These are phyloP conservation scores for Fistulina hepatica DNA, from an alignment of 1,284 basidiomycete species.

Conservation along the genomic window DNA sequence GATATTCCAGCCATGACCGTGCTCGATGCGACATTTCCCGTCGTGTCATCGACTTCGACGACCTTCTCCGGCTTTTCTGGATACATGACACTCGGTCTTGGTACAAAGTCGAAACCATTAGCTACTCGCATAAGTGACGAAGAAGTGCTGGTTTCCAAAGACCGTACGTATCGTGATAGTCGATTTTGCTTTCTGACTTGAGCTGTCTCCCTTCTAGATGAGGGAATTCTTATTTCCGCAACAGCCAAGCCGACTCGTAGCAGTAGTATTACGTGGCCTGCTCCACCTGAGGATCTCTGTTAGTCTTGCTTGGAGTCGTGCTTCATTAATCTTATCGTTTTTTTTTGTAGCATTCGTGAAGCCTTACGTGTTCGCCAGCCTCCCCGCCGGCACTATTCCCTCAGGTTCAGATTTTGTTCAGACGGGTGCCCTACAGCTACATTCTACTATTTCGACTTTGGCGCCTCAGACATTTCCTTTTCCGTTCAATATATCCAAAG, in stretches of 20 bases:
- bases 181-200: neutral
- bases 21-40: conserved; percentile 45
- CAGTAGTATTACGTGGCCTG: conserved; percentile 64
- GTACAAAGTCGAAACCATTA: conserved; percentile 60
- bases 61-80: conserved; percentile 69
- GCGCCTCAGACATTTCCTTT: conserved; percentile 57
- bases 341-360: conserved; percentile 66
- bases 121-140: conserved; percentile 50
- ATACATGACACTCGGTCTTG: conserved; percentile 79
- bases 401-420: conserved; percentile 21
- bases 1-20: conserved; percentile 48
- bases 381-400: conserved; percentile 58
- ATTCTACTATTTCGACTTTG: conserved; percentile 62
- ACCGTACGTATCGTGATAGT: no score
- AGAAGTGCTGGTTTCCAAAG: conserved; percentile 70
- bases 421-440: conserved; percentile 64
- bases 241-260: conserved; percentile 58
- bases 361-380: conserved; percentile 76
- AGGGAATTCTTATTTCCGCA: conserved; percentile 61
- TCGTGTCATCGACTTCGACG: conserved; percentile 33
- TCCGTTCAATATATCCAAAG: conserved; percentile 46
- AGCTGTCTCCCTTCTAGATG: conserved; percentile 34
- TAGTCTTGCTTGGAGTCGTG: conserved; percentile 13
- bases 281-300: conserved; percentile 76
- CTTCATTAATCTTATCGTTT: neutral